phyloP scores from a whole-genome alignment of 73 alveolate species.

The Symbiodinium pilosum region DNA sequence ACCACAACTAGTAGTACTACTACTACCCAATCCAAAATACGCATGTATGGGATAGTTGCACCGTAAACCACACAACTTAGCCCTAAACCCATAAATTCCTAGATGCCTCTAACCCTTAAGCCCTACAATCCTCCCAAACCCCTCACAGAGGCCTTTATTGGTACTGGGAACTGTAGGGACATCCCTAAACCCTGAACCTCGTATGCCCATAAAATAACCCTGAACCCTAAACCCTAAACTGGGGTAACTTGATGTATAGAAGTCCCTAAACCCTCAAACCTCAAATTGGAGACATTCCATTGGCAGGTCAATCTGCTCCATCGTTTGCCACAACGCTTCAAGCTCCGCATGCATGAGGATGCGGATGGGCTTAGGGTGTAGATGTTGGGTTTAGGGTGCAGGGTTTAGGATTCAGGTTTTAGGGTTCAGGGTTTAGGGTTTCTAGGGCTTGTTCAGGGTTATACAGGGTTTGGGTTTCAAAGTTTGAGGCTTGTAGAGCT shows the following conservation, averaged over 20 bases:
- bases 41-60: no score
- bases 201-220: not conserved
- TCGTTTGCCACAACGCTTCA: not conserved
- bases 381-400: not conserved
- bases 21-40: no score
- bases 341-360: not conserved
- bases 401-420: not conserved
- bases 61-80: no score
- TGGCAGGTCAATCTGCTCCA: not conserved
- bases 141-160: no score
- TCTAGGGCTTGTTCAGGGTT: not conserved
- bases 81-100: not conserved
- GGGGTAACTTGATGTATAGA: not conserved
- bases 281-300: not conserved
- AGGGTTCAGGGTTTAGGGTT: not conserved
- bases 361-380: not conserved
- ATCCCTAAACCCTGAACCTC: not conserved
- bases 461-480: no score
- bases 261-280: not conserved
- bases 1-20: no score
- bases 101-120: not conserved
- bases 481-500: no score
- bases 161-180: no score
- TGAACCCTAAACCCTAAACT: not conserved
- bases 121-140: not conserved